These are phyloP conservation scores for Teunomyces tritomae DNA, from an alignment of 805 yeast genomes.

Conservation along the genomic window DNA sequence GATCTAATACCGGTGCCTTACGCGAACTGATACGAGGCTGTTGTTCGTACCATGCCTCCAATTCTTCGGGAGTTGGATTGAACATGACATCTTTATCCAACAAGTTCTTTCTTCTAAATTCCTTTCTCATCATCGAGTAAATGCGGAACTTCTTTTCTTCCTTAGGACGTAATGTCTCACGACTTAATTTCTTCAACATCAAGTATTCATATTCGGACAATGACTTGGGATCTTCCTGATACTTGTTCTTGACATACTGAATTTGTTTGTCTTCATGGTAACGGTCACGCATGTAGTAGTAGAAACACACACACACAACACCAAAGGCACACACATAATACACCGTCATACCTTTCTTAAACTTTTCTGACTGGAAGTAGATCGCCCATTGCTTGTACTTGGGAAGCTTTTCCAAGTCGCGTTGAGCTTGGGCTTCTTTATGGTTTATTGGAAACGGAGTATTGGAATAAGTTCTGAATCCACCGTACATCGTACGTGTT, in stretches of 20 bases:
- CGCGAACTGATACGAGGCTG: constrained; percentile 26
- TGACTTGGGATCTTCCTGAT: constrained; percentile 28
- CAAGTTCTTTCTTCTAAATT: constrained; percentile 38
- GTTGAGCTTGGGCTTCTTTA: constrained; percentile 25
- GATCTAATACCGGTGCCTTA: constrained; percentile 23
- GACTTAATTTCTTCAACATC: constrained; percentile 56
- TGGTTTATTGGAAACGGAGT: constrained; percentile 37
- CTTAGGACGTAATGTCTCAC: constrained; percentile 59
- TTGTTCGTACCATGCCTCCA: constrained; percentile 39
- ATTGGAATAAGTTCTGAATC: constrained; percentile 13
- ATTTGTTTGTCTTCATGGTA: constrained; percentile 64
- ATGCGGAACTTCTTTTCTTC: constrained; percentile 60
- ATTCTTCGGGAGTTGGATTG: constrained; percentile 41
- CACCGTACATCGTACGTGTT: background rate
- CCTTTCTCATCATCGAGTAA: constrained; percentile 54
- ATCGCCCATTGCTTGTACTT: constrained; percentile 39
- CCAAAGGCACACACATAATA: constrained; percentile 61
- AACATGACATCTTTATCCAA: constrained; percentile 33
- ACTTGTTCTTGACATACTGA: constrained; percentile 38
- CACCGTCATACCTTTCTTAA: constrained; percentile 58
- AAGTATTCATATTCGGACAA: constrained; percentile 63
- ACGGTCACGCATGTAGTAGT: constrained; percentile 63
- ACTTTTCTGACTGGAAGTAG: constrained; percentile 50
- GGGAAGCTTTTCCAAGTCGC: constrained; percentile 29
- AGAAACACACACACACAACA: constrained; percentile 55